Percentiles rank a stretch among this genome's conserved stretches.
Conservation (phyloP, 768 basidiomycete species). For the Rhizopogon roseolus region DNA sequence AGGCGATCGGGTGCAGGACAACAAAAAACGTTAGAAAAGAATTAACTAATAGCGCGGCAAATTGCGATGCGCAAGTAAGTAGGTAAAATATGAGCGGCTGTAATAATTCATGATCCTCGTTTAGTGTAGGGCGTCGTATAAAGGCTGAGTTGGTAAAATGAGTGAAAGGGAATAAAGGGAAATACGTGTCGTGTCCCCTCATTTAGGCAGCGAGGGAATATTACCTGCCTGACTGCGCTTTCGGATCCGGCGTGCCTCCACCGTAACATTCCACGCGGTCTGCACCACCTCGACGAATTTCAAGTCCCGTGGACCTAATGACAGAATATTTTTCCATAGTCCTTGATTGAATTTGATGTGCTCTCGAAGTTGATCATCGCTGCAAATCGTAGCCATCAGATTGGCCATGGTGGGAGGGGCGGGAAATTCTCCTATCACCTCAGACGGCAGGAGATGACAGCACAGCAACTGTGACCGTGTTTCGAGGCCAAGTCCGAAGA, state of each 20-base stretch:
- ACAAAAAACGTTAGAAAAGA: slow-evolving; percentile 1
- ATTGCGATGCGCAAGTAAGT: slow-evolving; percentile 6
- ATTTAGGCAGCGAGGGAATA: slow-evolving; percentile 11
- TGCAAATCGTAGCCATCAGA: slow-evolving; percentile 38
- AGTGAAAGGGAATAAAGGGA: slow-evolving; percentile 11
- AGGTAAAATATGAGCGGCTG: slow-evolving; percentile 5
- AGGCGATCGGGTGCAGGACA: slow-evolving; percentile 1
- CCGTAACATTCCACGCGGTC: slow-evolving; percentile 71
- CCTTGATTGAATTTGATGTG: slow-evolving; percentile 45
- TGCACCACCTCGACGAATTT: slow-evolving; percentile 44
- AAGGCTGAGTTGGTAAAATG: slow-evolving; percentile 16
- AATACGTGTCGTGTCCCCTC: slow-evolving; percentile 13
- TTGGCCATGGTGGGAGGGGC: slow-evolving; percentile 54
- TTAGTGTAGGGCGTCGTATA: slow-evolving; percentile 18
- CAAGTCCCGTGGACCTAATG: slow-evolving; percentile 43
- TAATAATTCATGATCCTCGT: slow-evolving; percentile 26
- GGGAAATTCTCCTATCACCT: slow-evolving; percentile 54
- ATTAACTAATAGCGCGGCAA: slow-evolving; percentile 18
- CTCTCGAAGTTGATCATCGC: slow-evolving; percentile 28
- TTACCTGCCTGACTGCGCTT: slow-evolving; percentile 10
- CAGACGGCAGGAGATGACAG: slow-evolving; percentile 48
- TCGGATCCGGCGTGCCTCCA: slow-evolving; percentile 47
- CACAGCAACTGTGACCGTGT: slow-evolving; percentile 41
- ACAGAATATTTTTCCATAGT: slow-evolving; percentile 62
- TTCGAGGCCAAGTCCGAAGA: slow-evolving; percentile 55